These are phyloP conservation scores for Gracilaria gracilis DNA, from an alignment of 23 red algal species.

Conservation along the genomic window DNA sequence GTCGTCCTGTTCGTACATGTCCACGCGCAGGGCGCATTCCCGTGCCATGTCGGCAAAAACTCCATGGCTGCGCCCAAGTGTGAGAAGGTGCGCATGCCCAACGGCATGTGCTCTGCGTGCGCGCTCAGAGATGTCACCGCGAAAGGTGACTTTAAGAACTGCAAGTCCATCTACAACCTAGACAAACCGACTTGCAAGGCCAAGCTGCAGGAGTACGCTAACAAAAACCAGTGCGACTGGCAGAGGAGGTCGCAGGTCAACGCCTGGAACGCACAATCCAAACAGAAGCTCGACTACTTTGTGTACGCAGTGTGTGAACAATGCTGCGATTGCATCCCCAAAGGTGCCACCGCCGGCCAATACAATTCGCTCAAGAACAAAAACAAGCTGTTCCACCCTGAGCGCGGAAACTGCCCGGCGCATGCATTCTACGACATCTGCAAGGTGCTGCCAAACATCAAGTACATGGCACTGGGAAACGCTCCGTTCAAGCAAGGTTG, in stretches of 20 bases:
- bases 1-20: neutral
- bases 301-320: slow-evolving; percentile 61
- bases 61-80: neutral
- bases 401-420: slow-evolving; percentile 54
- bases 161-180: slow-evolving; percentile 57
- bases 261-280: neutral
- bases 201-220: slow-evolving; percentile 36
- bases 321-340: slow-evolving; percentile 65
- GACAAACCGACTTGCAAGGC: slow-evolving; percentile 37
- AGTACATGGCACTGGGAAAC: slow-evolving; percentile 31
- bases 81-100: slow-evolving; percentile 37
- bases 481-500: slow-evolving; percentile 12
- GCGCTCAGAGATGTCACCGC: neutral
- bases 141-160: slow-evolving; percentile 56
- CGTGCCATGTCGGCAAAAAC: slow-evolving; percentile 27
- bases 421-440: slow-evolving; percentile 57
- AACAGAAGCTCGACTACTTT: slow-evolving; percentile 57
- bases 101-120: slow-evolving; percentile 36
- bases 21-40: slow-evolving; percentile 28
- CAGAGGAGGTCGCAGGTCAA: slow-evolving; percentile 39
- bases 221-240: slow-evolving; percentile 46
- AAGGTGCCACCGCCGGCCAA: slow-evolving; percentile 31
- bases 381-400: slow-evolving; percentile 24
- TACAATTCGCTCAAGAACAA: neutral
- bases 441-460: slow-evolving; percentile 47